phyloP scores from a whole-genome alignment of 1,284 basidiomycete species.

The Schizophyllum commune region DNA sequence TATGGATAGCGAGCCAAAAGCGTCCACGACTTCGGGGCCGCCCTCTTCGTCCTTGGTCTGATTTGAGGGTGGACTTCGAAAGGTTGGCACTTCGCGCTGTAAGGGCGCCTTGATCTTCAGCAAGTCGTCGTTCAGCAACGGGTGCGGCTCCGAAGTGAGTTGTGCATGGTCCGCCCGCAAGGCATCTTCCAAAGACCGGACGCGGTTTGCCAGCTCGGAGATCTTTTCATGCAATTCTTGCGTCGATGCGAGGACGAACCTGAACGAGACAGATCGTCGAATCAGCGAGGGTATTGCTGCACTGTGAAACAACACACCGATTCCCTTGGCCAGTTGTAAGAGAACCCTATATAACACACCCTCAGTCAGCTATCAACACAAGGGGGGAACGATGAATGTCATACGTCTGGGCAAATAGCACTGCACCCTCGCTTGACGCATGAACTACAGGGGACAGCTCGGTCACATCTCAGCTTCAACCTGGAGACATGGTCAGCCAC shows the following conservation, averaged over 20 bases:
- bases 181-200: constrained; percentile 71
- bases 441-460: constrained; percentile 56
- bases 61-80: constrained; percentile 18
- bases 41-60: constrained; percentile 44
- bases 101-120: constrained; percentile 65
- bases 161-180: constrained; percentile 52
- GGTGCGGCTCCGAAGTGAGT: constrained; percentile 55
- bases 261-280: constrained; percentile 18
- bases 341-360: constrained; percentile 39
- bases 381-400: constrained; percentile 11
- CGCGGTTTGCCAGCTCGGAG: constrained; percentile 60
- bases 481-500: constrained; percentile 24
- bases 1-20: constrained; percentile 69
- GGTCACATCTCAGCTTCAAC: constrained; percentile 70
- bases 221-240: constrained; percentile 81
- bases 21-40: constrained; percentile 65
- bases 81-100: constrained; percentile 44
- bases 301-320: constrained; percentile 37
- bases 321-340: constrained; percentile 75
- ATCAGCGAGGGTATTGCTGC: constrained; percentile 4
- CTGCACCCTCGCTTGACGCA: constrained; percentile 66
- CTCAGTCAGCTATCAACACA: not conserved
- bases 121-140: constrained; percentile 60
- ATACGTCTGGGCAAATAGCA: constrained; percentile 56
- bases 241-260: constrained; percentile 76